Evolutionary conservation across 345 rosid species (phyloP).

Genomic region (Trapa incisa): DNA sequence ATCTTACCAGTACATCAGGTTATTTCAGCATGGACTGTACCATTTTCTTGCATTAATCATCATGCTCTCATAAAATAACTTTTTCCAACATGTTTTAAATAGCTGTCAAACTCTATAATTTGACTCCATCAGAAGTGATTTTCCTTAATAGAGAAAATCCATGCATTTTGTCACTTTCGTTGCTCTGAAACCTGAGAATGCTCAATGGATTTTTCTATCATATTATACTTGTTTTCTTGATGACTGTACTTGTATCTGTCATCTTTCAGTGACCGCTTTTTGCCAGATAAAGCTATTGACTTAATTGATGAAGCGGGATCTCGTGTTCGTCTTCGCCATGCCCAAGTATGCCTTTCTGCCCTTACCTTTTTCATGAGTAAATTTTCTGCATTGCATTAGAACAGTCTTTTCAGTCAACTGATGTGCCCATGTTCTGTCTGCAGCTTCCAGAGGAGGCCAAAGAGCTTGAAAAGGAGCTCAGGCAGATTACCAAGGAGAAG

Average conservation of each 20-base stretch:
- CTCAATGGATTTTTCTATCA: neutral
- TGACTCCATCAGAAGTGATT: neutral
- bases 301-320: conserved; percentile 72
- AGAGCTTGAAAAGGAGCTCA: conserved; percentile 92
- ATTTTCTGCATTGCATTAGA: neutral
- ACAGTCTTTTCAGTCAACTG: conserved; percentile 6
- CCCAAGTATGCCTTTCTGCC: conserved; percentile 13
- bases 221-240: neutral
- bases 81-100: neutral
- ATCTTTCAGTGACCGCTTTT: conserved; percentile 45
- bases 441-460: conserved; percentile 98
- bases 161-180: neutral
- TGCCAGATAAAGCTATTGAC: conserved; percentile 63
- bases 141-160: neutral
- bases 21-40: neutral
- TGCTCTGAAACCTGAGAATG: neutral
- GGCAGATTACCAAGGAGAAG: conserved; percentile 91
- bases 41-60: neutral
- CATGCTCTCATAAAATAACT: neutral
- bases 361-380: neutral
- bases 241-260: neutral
- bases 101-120: neutral
- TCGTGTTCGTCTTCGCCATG: conserved; percentile 40
- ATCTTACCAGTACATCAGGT: conserved; percentile 98
- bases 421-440: conserved; percentile 4